Evolutionary conservation across 805 yeast species (phyloP), one percentile per base, ranked within the genome.

Genomic region (Candida taoyuanica): DNA sequence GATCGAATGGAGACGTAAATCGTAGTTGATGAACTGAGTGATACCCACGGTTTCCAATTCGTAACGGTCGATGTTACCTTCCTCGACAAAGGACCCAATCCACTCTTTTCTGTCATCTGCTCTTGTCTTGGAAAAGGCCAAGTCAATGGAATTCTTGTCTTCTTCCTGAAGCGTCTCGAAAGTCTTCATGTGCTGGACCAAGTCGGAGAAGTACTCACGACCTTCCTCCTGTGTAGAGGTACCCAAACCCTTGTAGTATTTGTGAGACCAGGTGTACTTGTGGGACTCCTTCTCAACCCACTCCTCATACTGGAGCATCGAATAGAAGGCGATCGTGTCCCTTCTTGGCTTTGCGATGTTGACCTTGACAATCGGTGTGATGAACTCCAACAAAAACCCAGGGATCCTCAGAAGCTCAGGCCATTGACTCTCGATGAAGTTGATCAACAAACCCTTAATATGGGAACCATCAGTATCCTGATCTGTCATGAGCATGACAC

Each of bases 381-480:
- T 88, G 55, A 93, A 93, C 60, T 93, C 98, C 30, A 87, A 73
- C 49, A 93, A 68, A 54, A 93, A 93, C 0, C 95, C 97, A 1
- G 97, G 96, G 35, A 91, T 74, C 42, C 82, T 84, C 21, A 93
- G 67, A 48, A 93, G 66, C 2, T 98, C 98, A 1, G 98, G 98
- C 67, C 93, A 93, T 23, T 95, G 83, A 5, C 91, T 75, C 60
- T 91, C 98, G 42, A 93, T 66, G 55, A 93, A 93, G 60, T 93
- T 93, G 55, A 93, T 93, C 41, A 93, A 76, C 49, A 93, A 73
- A 48, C 98, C 98, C 59, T 93, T 93, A 60, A 93, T 93, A 68
- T 93, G 98, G 14, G 95, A 84, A 44, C 98, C 98, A 72, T 93
- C 98, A 52, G 89, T 95, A 86, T 93, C 98, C 65, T 93, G 98